Evolutionary conservation across 768 basidiomycete genomes (phyloP).

Genomic region (Naganishia vishniacii): DNA sequence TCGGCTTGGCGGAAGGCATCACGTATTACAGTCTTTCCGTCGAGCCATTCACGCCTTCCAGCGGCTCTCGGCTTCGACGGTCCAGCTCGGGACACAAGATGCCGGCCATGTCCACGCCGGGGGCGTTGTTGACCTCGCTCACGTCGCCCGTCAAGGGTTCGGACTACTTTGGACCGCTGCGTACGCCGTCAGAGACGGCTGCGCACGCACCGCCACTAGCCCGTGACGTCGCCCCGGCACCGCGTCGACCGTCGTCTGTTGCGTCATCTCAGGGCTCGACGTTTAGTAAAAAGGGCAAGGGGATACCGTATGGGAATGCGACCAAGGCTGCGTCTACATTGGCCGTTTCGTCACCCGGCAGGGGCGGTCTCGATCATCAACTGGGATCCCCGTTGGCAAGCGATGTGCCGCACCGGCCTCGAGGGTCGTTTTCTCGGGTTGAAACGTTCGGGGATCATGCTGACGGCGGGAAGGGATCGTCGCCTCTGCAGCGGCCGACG

Average conservation of each 20-base stretch:
- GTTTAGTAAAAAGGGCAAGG: conserved; percentile 19
- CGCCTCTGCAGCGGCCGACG: background rate
- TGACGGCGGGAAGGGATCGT: background rate
- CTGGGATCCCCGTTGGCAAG: background rate
- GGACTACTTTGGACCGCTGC: background rate
- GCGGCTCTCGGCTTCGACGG: conserved; percentile 24
- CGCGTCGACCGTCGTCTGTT: conserved; percentile 12
- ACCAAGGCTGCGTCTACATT: conserved; percentile 20
- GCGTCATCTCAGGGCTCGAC: conserved; percentile 19
- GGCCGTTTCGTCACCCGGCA: background rate
- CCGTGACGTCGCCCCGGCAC: background rate
- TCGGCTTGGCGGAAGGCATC: conserved; percentile 44
- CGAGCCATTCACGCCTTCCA: conserved; percentile 37
- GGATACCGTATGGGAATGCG: conserved; percentile 17
- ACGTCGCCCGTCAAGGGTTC: background rate
- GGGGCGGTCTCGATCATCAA: background rate
- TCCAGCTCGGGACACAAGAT: conserved; percentile 15
- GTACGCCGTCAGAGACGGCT: background rate
- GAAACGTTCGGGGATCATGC: background rate
- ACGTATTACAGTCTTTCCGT: conserved; percentile 43
- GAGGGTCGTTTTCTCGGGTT: background rate
- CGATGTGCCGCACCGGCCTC: background rate
- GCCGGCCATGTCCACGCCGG: conserved; percentile 4
- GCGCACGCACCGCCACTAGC: background rate
- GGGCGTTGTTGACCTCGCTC: background rate